A percentile compares a stretch with the other conserved stretches of the same genome.
Conservation (phyloP, 2,329 filamentous ascomycete genomes). For the Pyrenophora graminea region DNA sequence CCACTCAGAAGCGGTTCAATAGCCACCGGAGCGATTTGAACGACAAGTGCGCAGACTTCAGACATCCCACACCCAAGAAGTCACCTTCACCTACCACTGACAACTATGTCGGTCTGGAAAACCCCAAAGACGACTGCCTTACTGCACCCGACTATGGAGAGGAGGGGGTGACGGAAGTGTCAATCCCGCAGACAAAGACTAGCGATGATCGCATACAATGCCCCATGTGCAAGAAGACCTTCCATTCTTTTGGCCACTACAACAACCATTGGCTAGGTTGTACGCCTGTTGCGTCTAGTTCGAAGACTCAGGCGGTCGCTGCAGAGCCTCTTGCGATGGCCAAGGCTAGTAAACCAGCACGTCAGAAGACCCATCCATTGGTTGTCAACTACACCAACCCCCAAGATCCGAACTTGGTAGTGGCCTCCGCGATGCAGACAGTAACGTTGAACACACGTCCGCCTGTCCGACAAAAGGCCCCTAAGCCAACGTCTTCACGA, state of each 20-base stretch:
- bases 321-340: background rate
- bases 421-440: background rate
- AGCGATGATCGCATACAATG: slow-evolving; percentile 17
- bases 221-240: slow-evolving; percentile 26
- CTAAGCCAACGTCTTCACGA: background rate
- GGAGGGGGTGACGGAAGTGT: background rate
- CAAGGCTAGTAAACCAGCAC: background rate
- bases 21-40: slow-evolving; percentile 17
- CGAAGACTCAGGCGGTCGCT: background rate
- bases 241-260: slow-evolving; percentile 18
- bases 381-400: background rate
- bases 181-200: slow-evolving; percentile 13
- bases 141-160: slow-evolving; percentile 8
- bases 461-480: background rate
- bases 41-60: slow-evolving; percentile 22
- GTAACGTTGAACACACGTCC: background rate
- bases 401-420: background rate
- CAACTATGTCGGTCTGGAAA: slow-evolving; percentile 18
- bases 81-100: background rate
- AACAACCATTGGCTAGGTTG: slow-evolving; percentile 33
- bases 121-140: slow-evolving; percentile 3
- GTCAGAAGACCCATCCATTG: background rate
- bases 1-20: slow-evolving; percentile 8
- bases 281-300: background rate
- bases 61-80: slow-evolving; percentile 5